These are phyloP conservation scores for Plasmodium knowlesi DNA, from an alignment of 169 alveolate species.

Conservation along the genomic window DNA sequence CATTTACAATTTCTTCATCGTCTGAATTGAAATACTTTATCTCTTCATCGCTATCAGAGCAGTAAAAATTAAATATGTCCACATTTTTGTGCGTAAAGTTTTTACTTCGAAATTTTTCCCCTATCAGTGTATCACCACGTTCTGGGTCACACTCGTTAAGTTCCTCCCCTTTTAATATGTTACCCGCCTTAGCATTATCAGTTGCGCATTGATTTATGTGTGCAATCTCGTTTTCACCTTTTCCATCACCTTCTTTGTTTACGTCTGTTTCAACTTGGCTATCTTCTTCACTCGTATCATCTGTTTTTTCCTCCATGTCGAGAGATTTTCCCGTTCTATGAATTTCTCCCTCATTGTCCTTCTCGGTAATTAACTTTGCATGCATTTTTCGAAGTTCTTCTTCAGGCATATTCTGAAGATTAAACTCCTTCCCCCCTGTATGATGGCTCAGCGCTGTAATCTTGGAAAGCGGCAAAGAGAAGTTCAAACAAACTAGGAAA, in stretches of 20 bases:
- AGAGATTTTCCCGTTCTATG: not conserved
- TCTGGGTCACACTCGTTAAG: not conserved
- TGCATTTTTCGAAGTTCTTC: conserved; percentile 46
- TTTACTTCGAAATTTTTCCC: not conserved
- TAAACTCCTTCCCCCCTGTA: not conserved
- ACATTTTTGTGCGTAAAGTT: conserved; percentile 2
- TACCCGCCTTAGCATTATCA: not conserved
- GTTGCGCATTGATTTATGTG: not conserved
- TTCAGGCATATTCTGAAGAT: not conserved
- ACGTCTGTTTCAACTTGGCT: not conserved
- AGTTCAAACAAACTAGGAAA: conserved; percentile 89
- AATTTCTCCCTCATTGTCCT: conserved; percentile 5
- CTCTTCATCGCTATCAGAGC: conserved; percentile 71
- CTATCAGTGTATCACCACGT: not conserved
- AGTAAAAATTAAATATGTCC: conserved; percentile 72
- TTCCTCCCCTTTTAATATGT: not conserved
- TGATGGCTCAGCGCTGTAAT: conserved; percentile 20
- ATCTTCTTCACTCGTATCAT: not conserved
- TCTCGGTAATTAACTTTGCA: conserved; percentile 3
- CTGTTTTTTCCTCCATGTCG: not conserved
- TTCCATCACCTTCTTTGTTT: not conserved
- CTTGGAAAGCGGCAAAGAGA: conserved; percentile 41
- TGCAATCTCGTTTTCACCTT: not conserved
- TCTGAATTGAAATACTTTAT: conserved; percentile 73
- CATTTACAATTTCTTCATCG: conserved; percentile 60